Evolutionary conservation across 2,329 filamentous ascomycete genomes (phyloP).

Genomic region (Phyllosticta citrichinensis): DNA sequence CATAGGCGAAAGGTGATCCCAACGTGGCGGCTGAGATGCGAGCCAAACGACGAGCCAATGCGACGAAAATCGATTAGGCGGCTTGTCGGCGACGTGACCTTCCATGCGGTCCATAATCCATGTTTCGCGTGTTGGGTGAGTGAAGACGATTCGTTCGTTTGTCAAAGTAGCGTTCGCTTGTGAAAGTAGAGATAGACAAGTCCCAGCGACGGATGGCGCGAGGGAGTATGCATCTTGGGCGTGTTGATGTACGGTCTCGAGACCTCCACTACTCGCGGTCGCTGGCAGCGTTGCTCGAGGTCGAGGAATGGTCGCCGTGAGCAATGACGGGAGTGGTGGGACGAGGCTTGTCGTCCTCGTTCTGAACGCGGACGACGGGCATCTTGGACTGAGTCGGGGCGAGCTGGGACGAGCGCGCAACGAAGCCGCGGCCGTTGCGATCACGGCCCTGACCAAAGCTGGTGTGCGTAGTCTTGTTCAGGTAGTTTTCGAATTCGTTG

Average conservation of each 20-base stretch:
- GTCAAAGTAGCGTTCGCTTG: background rate
- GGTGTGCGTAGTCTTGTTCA: slow-evolving; percentile 11
- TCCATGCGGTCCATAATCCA: background rate
- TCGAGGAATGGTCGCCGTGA: slow-evolving; percentile 9
- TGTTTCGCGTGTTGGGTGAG: background rate
- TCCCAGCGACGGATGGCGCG: background rate
- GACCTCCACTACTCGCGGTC: slow-evolving; percentile 5
- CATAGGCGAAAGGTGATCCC: slow-evolving; percentile 7
- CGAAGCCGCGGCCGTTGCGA: slow-evolving; percentile 5
- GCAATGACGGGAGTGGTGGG: slow-evolving; percentile 10
- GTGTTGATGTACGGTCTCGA: slow-evolving; percentile 5
- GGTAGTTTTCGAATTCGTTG: slow-evolving; percentile 30
- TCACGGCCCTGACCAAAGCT: slow-evolving; percentile 2
- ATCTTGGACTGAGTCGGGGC: slow-evolving; percentile 1
- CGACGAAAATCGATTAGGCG: slow-evolving; percentile 1
- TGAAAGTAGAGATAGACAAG: background rate
- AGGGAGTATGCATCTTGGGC: slow-evolving; percentile 4
- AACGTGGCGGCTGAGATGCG: slow-evolving; percentile 7
- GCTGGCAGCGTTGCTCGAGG: slow-evolving; percentile 11
- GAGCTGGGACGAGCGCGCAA: slow-evolving; percentile 7
- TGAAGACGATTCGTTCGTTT: background rate
- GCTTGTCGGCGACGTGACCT: slow-evolving; percentile 9
- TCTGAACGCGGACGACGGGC: slow-evolving; percentile 5
- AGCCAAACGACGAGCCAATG: slow-evolving; percentile 7
- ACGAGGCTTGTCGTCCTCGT: slow-evolving; percentile 4